Conservation (phyloP, 2,329 filamentous ascomycete genomes). For the Aspergillus pseudotamarii region DNA sequence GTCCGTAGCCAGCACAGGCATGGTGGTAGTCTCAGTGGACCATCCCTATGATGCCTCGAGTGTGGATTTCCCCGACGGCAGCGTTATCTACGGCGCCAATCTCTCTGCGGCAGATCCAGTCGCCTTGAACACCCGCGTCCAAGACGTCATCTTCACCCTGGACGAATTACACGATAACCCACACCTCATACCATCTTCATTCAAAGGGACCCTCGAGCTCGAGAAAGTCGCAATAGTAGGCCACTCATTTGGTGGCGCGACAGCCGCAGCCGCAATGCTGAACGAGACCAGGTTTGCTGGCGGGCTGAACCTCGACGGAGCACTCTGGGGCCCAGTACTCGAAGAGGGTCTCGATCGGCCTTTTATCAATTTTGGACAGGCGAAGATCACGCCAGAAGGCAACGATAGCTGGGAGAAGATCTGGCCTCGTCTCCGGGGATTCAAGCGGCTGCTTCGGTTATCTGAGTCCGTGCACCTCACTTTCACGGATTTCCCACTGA, state of each 20-base stretch:
- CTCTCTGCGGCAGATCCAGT: not conserved
- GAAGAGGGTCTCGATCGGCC: slow-evolving; percentile 5
- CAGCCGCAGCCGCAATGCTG: slow-evolving; percentile 27
- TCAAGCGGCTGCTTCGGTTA: not conserved
- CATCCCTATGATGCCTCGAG: slow-evolving; percentile 24
- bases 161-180: slow-evolving; percentile 1
- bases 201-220: slow-evolving; percentile 1
- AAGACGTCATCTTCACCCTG: slow-evolving; percentile 7
- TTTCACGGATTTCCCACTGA: not conserved
- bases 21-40: slow-evolving; percentile 14
- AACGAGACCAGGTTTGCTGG: slow-evolving; percentile 28
- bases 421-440: not conserved
- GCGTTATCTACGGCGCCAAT: not conserved
- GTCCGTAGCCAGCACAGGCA: not conserved
- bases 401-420: not conserved
- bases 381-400: not conserved
- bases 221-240: slow-evolving; percentile 29
- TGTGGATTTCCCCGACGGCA: slow-evolving; percentile 27
- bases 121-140: not conserved
- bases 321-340: slow-evolving; percentile 23
- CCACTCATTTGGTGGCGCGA: slow-evolving; percentile 42
- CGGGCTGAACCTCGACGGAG: slow-evolving; percentile 41
- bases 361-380: not conserved
- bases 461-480: not conserved
- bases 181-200: not conserved